Base-by-base conservation (phyloP, 164 flowering plant species). In the Tinospora cordifolia region DNA sequence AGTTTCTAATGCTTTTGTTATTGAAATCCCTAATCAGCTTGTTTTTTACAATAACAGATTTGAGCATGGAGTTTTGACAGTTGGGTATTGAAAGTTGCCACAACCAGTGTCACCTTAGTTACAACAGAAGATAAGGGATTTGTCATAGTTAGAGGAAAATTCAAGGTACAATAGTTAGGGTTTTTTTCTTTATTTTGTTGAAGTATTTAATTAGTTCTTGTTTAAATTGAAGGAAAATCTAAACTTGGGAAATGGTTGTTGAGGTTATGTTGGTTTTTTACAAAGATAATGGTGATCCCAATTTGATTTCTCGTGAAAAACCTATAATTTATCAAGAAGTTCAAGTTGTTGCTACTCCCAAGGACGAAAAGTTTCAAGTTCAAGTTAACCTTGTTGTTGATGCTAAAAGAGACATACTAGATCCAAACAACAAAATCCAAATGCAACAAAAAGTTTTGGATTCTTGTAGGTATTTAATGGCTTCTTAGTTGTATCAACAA, bases 31-130 rank as follows among this genome's bases (percentile, higher is more conserved):
- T 19, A 83, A 75, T 70, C 78, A 89, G 85, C 83, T 79, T 66
- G 71, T 76, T 36, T 87, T 87, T 0, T 93, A 93, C 69, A 95
- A 90, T 63, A 92, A 90, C 79, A 85, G 89, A 85, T 89, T 92
- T 9, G 96, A 89, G 30, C 93, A 85, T 7, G 89, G 90, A 10
- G 79, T 65, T 47, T 80, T 85, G 0, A 76, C 86, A 0, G 75
- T 77, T 44, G 89, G 85, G 59, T 76, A 75, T 27, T 59, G 84
- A 39, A 83, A 76, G 51, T 80, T 68, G 27, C 83, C 74, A 6
- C 82, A 74, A 66, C 72, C 74, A 3, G 81, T 74, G 47, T 68
- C 51, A 36, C 70, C 80, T 64, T 67, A 72, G 22, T 72, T 75
- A 75, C 87, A 79, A 67, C 86, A 79, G 77, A 88, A 72, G 66